Evolutionary conservation across 2,329 filamentous ascomycete species (phyloP).

Genomic region (Fusarium heterosporum): DNA sequence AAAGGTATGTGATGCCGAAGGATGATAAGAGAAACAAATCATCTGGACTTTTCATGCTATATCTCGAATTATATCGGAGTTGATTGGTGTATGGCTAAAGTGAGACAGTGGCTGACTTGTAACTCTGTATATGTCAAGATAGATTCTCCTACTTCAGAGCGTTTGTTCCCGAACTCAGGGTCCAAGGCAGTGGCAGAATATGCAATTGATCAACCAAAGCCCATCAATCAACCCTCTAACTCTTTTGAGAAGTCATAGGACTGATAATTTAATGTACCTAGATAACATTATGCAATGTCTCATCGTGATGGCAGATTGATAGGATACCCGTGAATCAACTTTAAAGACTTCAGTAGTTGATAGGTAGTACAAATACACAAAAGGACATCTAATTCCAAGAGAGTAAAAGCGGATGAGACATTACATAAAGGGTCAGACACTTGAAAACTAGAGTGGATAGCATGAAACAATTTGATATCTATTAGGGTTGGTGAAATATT

Average conservation of each 20-base stretch:
- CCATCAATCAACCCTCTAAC: not conserved
- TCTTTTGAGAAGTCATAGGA: not conserved
- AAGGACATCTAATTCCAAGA: not conserved
- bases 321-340: too few relatives aligned
- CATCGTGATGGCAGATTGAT: not conserved
- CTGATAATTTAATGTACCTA: too few relatives aligned
- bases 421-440: not conserved
- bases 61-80: too few relatives aligned
- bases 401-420: not conserved
- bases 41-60: too few relatives aligned
- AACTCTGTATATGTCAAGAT: too few relatives aligned
- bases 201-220: not conserved
- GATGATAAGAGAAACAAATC: not conserved
- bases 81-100: too few relatives aligned
- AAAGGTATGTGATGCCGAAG: slow-evolving; percentile 18
- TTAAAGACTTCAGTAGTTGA: too few relatives aligned
- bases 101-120: too few relatives aligned
- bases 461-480: not conserved
- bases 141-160: not conserved
- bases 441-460: not conserved
- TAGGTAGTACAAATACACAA: too few relatives aligned
- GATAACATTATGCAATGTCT: not conserved
- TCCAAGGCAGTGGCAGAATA: not conserved
- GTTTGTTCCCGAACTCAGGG: too few relatives aligned
- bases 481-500: not conserved